Percentiles rank a stretch among this genome's conserved stretches.
Conservation (phyloP, 768 basidiomycete species). For the Russula vinacea region DNA sequence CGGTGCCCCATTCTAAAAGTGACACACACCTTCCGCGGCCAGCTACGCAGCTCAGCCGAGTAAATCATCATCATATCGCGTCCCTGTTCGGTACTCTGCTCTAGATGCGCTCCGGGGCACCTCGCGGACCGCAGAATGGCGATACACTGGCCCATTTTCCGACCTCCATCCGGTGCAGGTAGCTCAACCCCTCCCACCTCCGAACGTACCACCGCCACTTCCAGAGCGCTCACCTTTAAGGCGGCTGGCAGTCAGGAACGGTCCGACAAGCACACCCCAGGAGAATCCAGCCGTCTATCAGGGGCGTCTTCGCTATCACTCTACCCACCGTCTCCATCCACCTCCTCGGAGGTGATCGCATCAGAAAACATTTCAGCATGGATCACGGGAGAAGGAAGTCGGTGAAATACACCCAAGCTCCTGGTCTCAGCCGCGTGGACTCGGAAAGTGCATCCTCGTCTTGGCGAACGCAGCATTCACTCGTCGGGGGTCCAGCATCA, state of each 20-base stretch:
- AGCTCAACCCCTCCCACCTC: constrained; percentile 26
- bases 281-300: constrained; percentile 6
- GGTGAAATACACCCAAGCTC: not conserved
- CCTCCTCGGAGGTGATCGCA: constrained; percentile 16
- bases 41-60: not conserved
- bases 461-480: constrained; percentile 8
- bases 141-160: constrained; percentile 29
- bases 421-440: not conserved
- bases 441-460: constrained; percentile 2
- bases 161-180: constrained; percentile 21
- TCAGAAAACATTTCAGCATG: not conserved
- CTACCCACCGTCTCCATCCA: constrained; percentile 30
- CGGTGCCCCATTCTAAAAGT: not conserved
- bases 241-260: not conserved
- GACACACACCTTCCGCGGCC: not conserved
- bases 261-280: not conserved
- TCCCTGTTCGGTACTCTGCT: constrained; percentile 15
- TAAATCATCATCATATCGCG: constrained; percentile 16
- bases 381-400: not conserved
- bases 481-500: not conserved
- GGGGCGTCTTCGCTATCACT: constrained; percentile 31
- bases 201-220: constrained; percentile 34
- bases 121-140: not conserved
- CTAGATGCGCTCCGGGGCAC: constrained; percentile 1
- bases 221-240: constrained; percentile 21